These are phyloP conservation scores for Lavandula angustifolia DNA, from an alignment of 257 asterid species.

Conservation along the genomic window DNA sequence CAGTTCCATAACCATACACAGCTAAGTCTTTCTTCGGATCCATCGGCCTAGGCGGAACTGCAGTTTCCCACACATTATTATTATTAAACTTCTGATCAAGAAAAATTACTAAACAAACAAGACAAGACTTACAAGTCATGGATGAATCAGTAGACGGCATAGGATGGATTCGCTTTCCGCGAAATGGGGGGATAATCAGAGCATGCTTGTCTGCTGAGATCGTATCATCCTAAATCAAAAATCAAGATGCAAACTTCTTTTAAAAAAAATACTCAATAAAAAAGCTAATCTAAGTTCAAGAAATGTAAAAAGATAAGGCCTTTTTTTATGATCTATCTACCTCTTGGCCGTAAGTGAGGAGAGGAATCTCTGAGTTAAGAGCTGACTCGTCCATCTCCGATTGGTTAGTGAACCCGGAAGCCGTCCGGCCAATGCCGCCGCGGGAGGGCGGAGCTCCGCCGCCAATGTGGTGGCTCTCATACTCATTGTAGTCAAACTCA, in stretches of 20 bases:
- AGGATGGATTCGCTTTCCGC: conserved; percentile 71
- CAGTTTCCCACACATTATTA: neutral
- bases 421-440: conserved; percentile 45
- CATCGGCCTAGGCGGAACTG: conserved; percentile 86
- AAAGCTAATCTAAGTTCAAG: neutral
- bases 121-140: conserved; percentile 55
- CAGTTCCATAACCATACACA: conserved; percentile 82
- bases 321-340: conserved; percentile 37
- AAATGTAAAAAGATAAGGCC: neutral
- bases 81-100: conserved; percentile 20
- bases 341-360: conserved; percentile 90
- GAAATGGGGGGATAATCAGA: conserved; percentile 72
- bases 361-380: conserved; percentile 67
- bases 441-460: conserved; percentile 58
- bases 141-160: conserved; percentile 66
- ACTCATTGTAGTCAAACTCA: conserved; percentile 62
- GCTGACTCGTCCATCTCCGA: conserved; percentile 59
- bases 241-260: conserved; percentile 11
- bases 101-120: conserved; percentile 1
- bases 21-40: conserved; percentile 90
- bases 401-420: conserved; percentile 56
- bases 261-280: conserved; percentile 1
- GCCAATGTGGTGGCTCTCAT: conserved; percentile 43
- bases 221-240: conserved; percentile 60
- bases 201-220: conserved; percentile 88